phyloP scores from a whole-genome alignment of 1,139 yeast species.

The Diutina sp. region DNA sequence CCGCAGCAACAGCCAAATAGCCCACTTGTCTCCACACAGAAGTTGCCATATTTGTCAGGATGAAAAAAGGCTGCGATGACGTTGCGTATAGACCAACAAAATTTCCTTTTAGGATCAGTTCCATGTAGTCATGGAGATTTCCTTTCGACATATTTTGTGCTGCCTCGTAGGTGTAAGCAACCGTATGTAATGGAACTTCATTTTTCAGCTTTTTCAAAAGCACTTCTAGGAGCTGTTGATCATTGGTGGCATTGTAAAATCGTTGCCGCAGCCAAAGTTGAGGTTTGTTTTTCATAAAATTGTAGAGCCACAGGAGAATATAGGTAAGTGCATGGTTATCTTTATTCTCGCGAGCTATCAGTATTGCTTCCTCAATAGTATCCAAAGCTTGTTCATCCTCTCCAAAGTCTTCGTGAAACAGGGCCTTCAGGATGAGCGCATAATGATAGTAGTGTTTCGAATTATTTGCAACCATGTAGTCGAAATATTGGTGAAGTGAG shows the following conservation, averaged over 20 bases:
- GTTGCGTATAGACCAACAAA: neutral
- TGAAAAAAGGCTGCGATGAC: neutral
- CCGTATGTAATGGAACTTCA: neutral
- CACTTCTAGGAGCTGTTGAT: constrained; percentile 52
- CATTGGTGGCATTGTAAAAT: constrained; percentile 22
- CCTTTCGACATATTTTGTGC: neutral
- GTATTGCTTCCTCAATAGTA: constrained; percentile 78
- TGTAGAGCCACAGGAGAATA: constrained; percentile 69
- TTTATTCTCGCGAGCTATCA: constrained; percentile 78
- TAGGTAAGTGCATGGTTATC: constrained; percentile 65
- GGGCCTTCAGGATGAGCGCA: constrained; percentile 69
- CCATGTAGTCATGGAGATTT: neutral
- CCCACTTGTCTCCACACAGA: neutral
- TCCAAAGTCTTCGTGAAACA: constrained; percentile 66
- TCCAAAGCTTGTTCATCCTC: constrained; percentile 64
- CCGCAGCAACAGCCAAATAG: neutral
- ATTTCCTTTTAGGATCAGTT: neutral
- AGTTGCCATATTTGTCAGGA: neutral
- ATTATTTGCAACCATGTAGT: constrained; percentile 66
- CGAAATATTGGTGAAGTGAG: constrained; percentile 70
- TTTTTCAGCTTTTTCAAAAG: constrained; percentile 32
- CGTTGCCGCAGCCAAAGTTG: constrained; percentile 32
- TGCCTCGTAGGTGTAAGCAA: neutral
- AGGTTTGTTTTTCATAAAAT: constrained; percentile 60
- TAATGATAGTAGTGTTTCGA: constrained; percentile 64